phyloP scores from a whole-genome alignment of 2,329 filamentous ascomycete species.

The Talaromyces atroroseus region DNA sequence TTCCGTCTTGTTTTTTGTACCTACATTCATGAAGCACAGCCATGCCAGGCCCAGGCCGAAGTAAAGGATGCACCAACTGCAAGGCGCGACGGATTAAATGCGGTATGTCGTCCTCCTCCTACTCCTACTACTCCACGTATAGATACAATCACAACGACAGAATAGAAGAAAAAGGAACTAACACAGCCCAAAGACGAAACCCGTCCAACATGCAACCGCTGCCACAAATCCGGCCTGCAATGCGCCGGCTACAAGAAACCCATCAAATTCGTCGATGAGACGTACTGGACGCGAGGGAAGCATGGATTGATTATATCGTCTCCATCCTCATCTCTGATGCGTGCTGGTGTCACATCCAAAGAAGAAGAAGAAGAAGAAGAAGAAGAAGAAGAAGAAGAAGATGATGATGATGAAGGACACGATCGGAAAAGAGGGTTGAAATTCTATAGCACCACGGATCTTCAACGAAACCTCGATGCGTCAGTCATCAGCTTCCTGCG shows the following conservation, averaged over 20 bases:
- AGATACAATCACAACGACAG: not conserved
- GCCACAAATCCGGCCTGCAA: not conserved
- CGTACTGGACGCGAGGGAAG: not conserved
- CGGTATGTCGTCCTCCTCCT: not conserved
- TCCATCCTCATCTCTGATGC: not conserved
- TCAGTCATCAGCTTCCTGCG: not conserved
- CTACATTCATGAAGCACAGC: not conserved
- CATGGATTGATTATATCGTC: not conserved
- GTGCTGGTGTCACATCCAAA: too few species aligned
- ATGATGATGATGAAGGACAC: too few species aligned
- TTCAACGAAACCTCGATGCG: not conserved
- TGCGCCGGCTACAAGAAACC: not conserved
- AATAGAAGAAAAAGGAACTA: not conserved
- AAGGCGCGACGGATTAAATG: not conserved
- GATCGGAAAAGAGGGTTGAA: not conserved
- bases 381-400: too few species aligned
- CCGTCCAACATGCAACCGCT: not conserved
- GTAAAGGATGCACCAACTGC: not conserved
- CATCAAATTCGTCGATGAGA: slow-evolving; percentile 1
- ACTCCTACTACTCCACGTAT: not conserved
- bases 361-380: too few species aligned
- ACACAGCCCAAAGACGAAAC: not conserved
- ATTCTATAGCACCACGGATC: not conserved
- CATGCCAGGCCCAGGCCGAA: not conserved
- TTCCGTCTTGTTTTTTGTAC: too few species aligned